Evolutionary conservation across 2,329 filamentous ascomycete genomes (phyloP), one percentile per base, ranked within the genome.

Genomic region (Diaporthe citri): DNA sequence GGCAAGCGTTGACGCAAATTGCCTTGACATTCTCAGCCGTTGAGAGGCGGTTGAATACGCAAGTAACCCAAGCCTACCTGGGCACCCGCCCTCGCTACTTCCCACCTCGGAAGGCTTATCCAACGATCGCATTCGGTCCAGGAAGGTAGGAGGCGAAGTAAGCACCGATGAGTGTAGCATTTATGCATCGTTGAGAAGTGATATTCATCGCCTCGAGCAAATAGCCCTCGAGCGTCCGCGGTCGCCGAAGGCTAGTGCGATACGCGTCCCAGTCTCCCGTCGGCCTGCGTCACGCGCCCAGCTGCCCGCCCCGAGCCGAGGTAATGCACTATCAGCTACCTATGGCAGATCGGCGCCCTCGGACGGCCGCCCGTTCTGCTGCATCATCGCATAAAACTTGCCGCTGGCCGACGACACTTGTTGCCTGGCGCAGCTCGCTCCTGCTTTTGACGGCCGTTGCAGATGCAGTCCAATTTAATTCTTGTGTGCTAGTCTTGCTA

Each of bases 361-460:
- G 71, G 71, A 62, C 55, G 34, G 71, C 71, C 71, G 71, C n/a
- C 22, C 28, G 12, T 46, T 20, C 10, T 60, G n/a, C 41, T 70
- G 72, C 72, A 69, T 60, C 52, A 70, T 74, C 56, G 64, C 72
- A 74, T 59, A 74, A 74, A 57, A 41, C 46, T 64, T 52, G 51
- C 60, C 62, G 48, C 17, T n/a, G 51, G 72, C 62, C 72, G 34
- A 70, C 62, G 41, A 70, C 52, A 52, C 22, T 72, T 10, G 36
- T 22, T 72, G 56, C 52, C 22, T 52, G 36, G 31, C 4, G 69
- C 51, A 60, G 59, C 74, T 36, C 28, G n/a, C 28, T 36, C n/a
- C n/a, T 70, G 43, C 52, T 36, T n/a, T 51, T 59, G 51, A 48
- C 59, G 55, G 31, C 41, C 36, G 51, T 5, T 46, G 31, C 60